These are phyloP conservation scores for Xylaria palmicola DNA, from an alignment of 495 filamentous ascomycete species.

Conservation along the genomic window DNA sequence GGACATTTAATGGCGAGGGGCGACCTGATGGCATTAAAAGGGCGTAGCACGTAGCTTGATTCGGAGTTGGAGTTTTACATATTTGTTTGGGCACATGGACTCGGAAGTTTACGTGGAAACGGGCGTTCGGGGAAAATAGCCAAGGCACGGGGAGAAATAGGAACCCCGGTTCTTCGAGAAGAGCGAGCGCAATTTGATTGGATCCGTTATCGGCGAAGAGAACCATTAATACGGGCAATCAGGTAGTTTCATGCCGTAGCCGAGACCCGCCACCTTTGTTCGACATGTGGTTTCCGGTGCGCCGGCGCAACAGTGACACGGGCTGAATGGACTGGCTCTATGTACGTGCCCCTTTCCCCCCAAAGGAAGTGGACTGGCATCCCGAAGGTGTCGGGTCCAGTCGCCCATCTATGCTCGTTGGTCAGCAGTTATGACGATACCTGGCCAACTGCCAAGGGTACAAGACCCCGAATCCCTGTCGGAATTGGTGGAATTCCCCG, in stretches of 20 bases:
- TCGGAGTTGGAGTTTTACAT: constrained; percentile 10
- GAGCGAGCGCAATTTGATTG: neutral
- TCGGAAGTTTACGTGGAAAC: neutral
- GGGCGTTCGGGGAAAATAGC: neutral
- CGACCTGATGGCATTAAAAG: neutral
- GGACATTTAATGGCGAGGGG: constrained; percentile 51
- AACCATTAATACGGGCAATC: neutral
- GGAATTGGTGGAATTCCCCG: constrained; percentile 10
- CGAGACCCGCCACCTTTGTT: constrained; percentile 3
- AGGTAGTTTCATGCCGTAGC: neutral
- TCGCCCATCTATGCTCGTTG: neutral
- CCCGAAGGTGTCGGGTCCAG: neutral
- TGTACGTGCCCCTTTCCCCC: neutral
- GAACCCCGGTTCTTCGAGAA: neutral
- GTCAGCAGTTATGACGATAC: neutral
- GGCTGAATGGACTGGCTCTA: neutral
- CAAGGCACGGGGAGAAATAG: neutral
- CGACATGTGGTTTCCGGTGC: neutral
- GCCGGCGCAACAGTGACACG: neutral
- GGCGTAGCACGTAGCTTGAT: neutral
- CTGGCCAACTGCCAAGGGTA: neutral
- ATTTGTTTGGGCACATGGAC: neutral
- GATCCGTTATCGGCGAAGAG: constrained; percentile 13
- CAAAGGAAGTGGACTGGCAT: neutral
- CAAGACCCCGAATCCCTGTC: constrained; percentile 4